Percentiles rank a stretch among this genome's conserved stretches.
Conservation (phyloP, 225 moss, liverwort and hornwort species). For the Sphagnum tenellum region DNA sequence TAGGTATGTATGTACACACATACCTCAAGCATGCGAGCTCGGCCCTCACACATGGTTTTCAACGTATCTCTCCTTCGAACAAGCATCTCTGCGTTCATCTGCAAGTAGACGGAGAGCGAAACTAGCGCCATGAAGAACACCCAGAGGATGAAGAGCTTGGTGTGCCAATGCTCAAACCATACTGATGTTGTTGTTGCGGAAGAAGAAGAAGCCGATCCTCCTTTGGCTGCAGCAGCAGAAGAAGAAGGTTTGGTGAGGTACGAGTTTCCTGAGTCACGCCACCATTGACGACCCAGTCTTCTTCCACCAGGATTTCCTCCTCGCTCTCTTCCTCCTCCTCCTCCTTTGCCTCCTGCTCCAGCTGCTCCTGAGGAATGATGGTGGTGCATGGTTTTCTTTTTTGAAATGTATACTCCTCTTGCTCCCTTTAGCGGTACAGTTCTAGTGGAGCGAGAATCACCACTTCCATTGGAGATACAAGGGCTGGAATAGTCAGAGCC, state of each 20-base stretch:
- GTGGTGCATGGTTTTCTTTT: too few relatives aligned
- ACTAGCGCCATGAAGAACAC: slow-evolving; percentile 26
- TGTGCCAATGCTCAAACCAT: slow-evolving; percentile 40
- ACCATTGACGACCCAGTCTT: slow-evolving; percentile 45
- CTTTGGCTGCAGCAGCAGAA: too few relatives aligned
- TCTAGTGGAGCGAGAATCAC: too few relatives aligned
- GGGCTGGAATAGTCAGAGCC: too few relatives aligned
- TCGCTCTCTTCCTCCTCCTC: slow-evolving; percentile 33
- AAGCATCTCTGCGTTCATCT: slow-evolving; percentile 41
- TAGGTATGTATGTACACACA: too few relatives aligned
- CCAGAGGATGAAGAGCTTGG: slow-evolving; percentile 36
- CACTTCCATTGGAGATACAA: too few relatives aligned
- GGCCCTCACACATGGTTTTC: slow-evolving; percentile 56
- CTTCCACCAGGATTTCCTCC: slow-evolving; percentile 28
- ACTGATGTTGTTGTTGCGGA: background rate
- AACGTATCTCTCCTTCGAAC: slow-evolving; percentile 41
- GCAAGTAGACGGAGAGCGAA: slow-evolving; percentile 40
- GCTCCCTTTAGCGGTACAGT: too few relatives aligned
- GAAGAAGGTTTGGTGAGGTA: background rate
- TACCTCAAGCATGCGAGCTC: slow-evolving; percentile 68
- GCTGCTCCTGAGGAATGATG: too few relatives aligned
- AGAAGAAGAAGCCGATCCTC: background rate
- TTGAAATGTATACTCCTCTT: too few relatives aligned
- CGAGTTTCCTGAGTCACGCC: slow-evolving; percentile 35
- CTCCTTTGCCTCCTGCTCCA: slow-evolving; percentile 13